Percentiles rank a stretch among this genome's conserved stretches.
phyloP scores from a whole-genome alignment of 2,329 filamentous ascomycete species.

The Pseudocercospora cruenta region DNA sequence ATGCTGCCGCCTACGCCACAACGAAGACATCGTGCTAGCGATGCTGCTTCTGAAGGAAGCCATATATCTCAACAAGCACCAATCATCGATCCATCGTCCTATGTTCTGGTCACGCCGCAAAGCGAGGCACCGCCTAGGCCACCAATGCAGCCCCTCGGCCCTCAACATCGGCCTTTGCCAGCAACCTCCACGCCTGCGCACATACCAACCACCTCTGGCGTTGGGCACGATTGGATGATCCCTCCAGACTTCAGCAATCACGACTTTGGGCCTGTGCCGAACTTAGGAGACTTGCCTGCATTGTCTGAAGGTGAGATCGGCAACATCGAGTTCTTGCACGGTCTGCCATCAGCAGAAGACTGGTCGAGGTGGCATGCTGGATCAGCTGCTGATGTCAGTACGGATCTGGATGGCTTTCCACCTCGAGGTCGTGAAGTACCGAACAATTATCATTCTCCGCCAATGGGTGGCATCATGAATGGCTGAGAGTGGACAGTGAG shows the following conservation, averaged over 20 bases:
- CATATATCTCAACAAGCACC: constrained; percentile 13
- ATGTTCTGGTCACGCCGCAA: constrained; percentile 23
- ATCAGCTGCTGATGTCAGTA: background rate
- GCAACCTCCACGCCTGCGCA: constrained; percentile 14
- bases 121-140: constrained; percentile 19
- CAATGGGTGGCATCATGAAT: constrained; percentile 23
- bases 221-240: constrained; percentile 25
- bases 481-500: background rate
- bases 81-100: constrained; percentile 16
- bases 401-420: constrained; percentile 24
- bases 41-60: constrained; percentile 14
- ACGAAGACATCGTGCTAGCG: constrained; percentile 18
- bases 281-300: constrained; percentile 20
- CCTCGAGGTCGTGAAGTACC: constrained; percentile 12
- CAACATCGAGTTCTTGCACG: constrained; percentile 22
- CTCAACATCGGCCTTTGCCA: constrained; percentile 10
- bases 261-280: constrained; percentile 18
- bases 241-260: constrained; percentile 1
- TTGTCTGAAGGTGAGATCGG: constrained; percentile 19
- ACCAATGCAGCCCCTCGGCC: background rate
- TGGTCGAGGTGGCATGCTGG: constrained; percentile 28
- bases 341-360: constrained; percentile 25
- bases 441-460: constrained; percentile 13
- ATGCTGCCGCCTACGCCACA: constrained; percentile 23
- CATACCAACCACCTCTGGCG: constrained; percentile 5